Percentiles rank a stretch among this genome's conserved stretches.
Evolutionary conservation across 306 rosid species (phyloP).

Genomic region (Prunus mongolica): DNA sequence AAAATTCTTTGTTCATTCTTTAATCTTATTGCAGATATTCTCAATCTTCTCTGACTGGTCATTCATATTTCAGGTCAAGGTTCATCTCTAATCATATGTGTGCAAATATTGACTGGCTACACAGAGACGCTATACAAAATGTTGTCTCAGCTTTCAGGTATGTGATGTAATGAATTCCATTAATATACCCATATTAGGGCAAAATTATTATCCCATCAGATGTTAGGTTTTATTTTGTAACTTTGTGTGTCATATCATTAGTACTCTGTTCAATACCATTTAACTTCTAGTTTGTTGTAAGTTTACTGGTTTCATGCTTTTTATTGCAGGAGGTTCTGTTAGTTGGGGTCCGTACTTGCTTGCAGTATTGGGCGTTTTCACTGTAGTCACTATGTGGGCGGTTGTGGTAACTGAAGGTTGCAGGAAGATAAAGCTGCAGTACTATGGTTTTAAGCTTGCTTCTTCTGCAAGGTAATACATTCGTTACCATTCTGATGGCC

Average conservation of each 20-base stretch:
- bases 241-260: not conserved
- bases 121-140: slow-evolving; percentile 85
- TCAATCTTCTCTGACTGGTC: slow-evolving; percentile 27
- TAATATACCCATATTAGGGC: not conserved
- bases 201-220: not conserved
- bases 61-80: slow-evolving; percentile 83
- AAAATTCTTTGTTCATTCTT: not conserved
- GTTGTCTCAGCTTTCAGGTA: slow-evolving; percentile 93
- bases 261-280: not conserved
- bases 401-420: slow-evolving; percentile 98
- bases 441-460: slow-evolving; percentile 96
- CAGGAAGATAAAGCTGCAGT: slow-evolving; percentile 92
- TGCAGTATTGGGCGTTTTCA: slow-evolving; percentile 79
- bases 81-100: slow-evolving; percentile 84
- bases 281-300: slow-evolving; percentile 6
- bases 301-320: slow-evolving; percentile 18
- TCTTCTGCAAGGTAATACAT: slow-evolving; percentile 83
- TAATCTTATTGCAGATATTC: slow-evolving; percentile 12
- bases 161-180: slow-evolving; percentile 5
- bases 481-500: slow-evolving; percentile 10
- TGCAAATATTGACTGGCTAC: slow-evolving; percentile 91
- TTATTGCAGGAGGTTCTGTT: slow-evolving; percentile 59
- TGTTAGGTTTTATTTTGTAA: not conserved
- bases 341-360: slow-evolving; percentile 72
- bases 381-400: slow-evolving; percentile 96